These are phyloP conservation scores for Linnemannia zychae DNA, from an alignment of 192 early-diverging fungal species.

Conservation along the genomic window DNA sequence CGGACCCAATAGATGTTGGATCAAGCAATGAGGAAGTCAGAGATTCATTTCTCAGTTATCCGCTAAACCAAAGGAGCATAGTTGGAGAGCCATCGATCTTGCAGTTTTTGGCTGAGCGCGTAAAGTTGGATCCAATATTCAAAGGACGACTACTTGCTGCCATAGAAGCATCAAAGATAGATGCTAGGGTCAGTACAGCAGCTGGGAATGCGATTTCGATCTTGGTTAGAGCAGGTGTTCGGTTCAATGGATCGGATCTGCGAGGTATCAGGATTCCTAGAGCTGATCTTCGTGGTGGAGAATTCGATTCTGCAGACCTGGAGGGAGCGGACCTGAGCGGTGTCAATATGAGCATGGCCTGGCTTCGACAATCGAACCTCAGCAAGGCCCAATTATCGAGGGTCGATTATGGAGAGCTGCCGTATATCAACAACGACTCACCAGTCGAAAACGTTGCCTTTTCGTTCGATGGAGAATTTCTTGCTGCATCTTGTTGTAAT, in stretches of 20 bases:
- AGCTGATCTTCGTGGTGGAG: conserved; percentile 3
- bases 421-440: background rate
- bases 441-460: background rate
- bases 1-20: background rate
- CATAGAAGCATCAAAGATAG: background rate
- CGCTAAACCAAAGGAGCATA: background rate
- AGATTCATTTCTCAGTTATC: background rate
- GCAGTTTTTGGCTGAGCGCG: conserved; percentile 5
- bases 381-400: background rate
- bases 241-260: conserved; percentile 3
- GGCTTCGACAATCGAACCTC: conserved; percentile 7
- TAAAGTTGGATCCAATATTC: background rate
- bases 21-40: background rate
- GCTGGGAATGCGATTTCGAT: conserved; percentile 8
- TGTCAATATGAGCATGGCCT: background rate
- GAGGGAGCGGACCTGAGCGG: conserved; percentile 15
- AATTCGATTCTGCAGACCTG: conserved; percentile 17
- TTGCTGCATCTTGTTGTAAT: background rate
- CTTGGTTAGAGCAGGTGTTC: background rate
- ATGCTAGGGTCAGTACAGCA: background rate
- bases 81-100: background rate
- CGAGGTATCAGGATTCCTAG: conserved; percentile 1
- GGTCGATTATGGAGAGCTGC: conserved; percentile 11
- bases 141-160: background rate
- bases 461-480: background rate